Percentiles rank a stretch among this genome's conserved stretches.
These are phyloP conservation scores for Scedosporium apiospermum DNA, from an alignment of 2,329 filamentous ascomycete genomes.

Conservation along the genomic window DNA sequence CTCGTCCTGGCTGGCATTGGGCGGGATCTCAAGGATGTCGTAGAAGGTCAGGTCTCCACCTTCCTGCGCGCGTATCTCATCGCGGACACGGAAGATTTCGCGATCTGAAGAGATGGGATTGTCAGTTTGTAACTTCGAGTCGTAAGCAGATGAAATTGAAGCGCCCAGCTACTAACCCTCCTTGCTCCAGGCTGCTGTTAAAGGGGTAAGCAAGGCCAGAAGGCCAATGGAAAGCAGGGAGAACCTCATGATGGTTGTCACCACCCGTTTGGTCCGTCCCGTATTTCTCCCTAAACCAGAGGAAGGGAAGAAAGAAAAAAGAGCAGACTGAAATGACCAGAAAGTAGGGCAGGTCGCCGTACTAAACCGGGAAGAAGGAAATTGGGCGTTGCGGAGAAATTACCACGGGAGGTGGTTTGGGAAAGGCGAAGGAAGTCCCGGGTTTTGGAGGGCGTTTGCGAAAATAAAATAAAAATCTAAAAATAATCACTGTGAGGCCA, in stretches of 20 bases:
- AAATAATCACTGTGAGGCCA: background rate
- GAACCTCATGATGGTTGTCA: slow-evolving; percentile 57
- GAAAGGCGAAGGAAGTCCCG: background rate
- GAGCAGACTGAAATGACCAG: background rate
- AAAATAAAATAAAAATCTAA: background rate
- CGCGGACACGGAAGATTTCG: slow-evolving; percentile 91
- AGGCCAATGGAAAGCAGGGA: slow-evolving; percentile 59
- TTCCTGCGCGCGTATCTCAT: slow-evolving; percentile 71
- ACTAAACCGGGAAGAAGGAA: background rate
- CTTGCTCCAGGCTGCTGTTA: slow-evolving; percentile 73
- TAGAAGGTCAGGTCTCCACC: slow-evolving; percentile 85
- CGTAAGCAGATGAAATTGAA: background rate
- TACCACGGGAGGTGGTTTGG: background rate
- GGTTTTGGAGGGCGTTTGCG: background rate
- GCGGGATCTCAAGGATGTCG: slow-evolving; percentile 73
- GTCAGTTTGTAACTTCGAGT: background rate
- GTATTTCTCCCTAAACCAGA: background rate
- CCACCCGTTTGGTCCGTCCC: slow-evolving; percentile 9
- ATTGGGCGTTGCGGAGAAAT: background rate
- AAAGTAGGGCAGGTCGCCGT: background rate
- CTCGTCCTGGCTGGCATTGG: slow-evolving; percentile 70
- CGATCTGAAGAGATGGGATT: slow-evolving; percentile 52
- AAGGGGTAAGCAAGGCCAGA: slow-evolving; percentile 54
- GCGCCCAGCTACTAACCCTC: slow-evolving; percentile 50
- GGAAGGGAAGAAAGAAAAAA: background rate